Evolutionary conservation across 2,329 filamentous ascomycete species (phyloP).

Genomic region (Proliferodiscus dingleyae): DNA sequence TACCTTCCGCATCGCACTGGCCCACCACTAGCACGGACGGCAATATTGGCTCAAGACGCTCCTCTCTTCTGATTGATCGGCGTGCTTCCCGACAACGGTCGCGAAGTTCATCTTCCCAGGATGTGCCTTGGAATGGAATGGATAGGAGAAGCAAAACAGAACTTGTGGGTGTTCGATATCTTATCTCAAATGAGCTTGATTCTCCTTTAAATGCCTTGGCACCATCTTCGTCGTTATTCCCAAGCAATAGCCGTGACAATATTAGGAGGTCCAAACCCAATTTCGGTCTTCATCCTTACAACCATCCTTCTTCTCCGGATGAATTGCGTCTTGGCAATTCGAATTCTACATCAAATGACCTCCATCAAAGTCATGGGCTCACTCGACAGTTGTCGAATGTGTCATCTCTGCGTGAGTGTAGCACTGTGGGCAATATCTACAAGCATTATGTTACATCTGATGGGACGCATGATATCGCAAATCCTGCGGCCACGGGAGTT

Average conservation of each 20-base stretch:
- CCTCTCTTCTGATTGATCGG: neutral
- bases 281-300: neutral
- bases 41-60: neutral
- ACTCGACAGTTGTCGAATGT: neutral
- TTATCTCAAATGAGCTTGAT: neutral
- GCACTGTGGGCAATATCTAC: slow-evolving; percentile 28
- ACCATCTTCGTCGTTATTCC: slow-evolving; percentile 2
- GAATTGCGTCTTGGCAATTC: neutral
- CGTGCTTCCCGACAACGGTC: neutral
- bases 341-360: neutral
- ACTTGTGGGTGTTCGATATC: neutral
- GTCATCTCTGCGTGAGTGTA: slow-evolving; percentile 18
- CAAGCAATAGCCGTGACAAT: slow-evolving; percentile 2
- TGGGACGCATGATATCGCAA: slow-evolving; percentile 2
- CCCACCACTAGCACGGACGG: neutral
- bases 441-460: slow-evolving; percentile 19
- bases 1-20: neutral
- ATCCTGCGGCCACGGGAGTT: slow-evolving; percentile 4
- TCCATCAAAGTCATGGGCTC: neutral
- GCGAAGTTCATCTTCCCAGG: neutral
- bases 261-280: neutral
- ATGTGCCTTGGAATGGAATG: neutral
- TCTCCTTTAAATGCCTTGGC: neutral
- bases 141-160: neutral
- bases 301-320: neutral